phyloP scores from a whole-genome alignment of 2,329 filamentous ascomycete species.

The Nothopassalora personata region DNA sequence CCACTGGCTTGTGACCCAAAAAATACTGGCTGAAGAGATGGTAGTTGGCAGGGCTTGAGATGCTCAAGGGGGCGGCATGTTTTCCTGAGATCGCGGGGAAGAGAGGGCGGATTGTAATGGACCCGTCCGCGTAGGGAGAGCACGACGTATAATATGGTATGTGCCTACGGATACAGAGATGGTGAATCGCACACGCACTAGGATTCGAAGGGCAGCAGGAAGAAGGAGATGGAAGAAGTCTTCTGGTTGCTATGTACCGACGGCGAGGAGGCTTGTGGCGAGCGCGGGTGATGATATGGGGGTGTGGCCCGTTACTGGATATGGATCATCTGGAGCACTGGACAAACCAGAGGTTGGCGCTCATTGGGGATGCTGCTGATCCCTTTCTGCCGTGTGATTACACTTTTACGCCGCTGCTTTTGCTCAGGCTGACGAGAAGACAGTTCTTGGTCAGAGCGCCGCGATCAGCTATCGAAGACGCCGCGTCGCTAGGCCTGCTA shows the following conservation, averaged over 20 bases:
- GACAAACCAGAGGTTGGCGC: slow-evolving; percentile 40
- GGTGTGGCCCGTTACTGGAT: slow-evolving; percentile 56
- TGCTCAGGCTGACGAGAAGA: no score
- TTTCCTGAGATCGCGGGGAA: slow-evolving; percentile 40
- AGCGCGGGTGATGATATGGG: slow-evolving; percentile 42
- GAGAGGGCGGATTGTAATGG: slow-evolving; percentile 44
- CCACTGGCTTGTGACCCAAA: slow-evolving; percentile 49
- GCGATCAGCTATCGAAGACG: slow-evolving; percentile 62
- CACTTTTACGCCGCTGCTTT: background rate
- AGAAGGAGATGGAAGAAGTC: slow-evolving; percentile 35
- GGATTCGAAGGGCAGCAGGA: slow-evolving; percentile 36
- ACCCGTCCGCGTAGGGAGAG: slow-evolving; percentile 45
- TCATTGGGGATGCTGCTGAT: slow-evolving; percentile 64
- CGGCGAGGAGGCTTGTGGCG: slow-evolving; percentile 32
- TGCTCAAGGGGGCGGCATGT: slow-evolving; percentile 29
- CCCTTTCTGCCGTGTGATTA: slow-evolving; percentile 50
- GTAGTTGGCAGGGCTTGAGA: background rate
- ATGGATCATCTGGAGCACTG: slow-evolving; percentile 46
- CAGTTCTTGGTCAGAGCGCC: slow-evolving; percentile 57
- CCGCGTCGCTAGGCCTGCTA: slow-evolving; percentile 52
- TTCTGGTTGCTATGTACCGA: slow-evolving; percentile 35
- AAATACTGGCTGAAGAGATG: slow-evolving; percentile 38
- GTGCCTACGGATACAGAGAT: background rate
- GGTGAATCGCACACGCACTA: slow-evolving; percentile 21
- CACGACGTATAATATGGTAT: slow-evolving; percentile 41